Base-by-base conservation (phyloP, 305 asterid genomes). In the Plantago lanceolata region DNA sequence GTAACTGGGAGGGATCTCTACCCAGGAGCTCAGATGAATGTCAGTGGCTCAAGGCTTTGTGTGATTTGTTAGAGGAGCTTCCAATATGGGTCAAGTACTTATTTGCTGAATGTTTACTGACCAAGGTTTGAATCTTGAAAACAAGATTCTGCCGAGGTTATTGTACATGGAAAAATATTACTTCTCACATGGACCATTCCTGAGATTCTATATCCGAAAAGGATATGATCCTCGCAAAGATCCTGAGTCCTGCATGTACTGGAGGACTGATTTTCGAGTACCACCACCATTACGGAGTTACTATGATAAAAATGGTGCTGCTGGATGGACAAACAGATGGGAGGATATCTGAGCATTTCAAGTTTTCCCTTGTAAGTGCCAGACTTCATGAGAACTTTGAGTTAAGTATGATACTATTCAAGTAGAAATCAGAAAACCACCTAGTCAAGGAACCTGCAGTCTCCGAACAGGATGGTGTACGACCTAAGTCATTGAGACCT, bases 211-310 rank as follows among this genome's bases (percentile, higher is more conserved):
- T 88, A 84, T 92, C 68, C 82, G 84, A 78, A 92, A 92, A 80
- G 97, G 98, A 71, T 92, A 89, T 64, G 98, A 92, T 80, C 98
- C 97, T 63, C 95, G 98, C 71, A 81, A 76, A 74, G 98, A 92
- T 75, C 91, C 95, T 11, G 96, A 89, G 72, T 89, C 98, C 62
- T 85, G 97, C 76, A 76, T 87, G 96, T 91, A 84, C 66, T 95
- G 84, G 68, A 86, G 83, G 80, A 86, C 78, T 44, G 93, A 89
- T 71, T 89, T 84, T 70, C 96, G 89, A 61, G 83, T 89, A 51
- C 96, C 95, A 63, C 90, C 85, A 60, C 61, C 89, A 17, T 64
- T 89, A 61, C 75, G 93, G 61, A 72, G 79, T 75, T 84, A 79
- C 64, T 76, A 76, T 64, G 88, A 81, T 31, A 48, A 78, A 55